Conservation (phyloP, 2,329 filamentous ascomycete species). For the Cladophialophora psammophila region DNA sequence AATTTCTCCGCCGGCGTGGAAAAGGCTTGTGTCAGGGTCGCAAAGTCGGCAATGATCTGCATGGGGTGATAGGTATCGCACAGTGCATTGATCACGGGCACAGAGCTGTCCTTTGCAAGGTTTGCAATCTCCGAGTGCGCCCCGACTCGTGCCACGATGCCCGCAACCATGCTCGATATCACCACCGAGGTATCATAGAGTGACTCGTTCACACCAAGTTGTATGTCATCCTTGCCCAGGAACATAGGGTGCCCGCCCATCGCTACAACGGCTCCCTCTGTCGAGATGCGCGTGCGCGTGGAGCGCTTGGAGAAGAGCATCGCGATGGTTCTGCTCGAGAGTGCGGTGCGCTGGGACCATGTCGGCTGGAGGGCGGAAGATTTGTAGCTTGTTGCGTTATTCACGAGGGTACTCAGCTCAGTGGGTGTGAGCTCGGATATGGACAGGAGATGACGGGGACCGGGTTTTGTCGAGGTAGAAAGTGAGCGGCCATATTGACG, state of each 20-base stretch:
- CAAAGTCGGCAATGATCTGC: slow-evolving; percentile 91
- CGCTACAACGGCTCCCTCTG: slow-evolving; percentile 85
- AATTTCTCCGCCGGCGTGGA: slow-evolving; percentile 64
- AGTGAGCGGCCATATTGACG: slow-evolving; percentile 24
- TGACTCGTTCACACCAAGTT: slow-evolving; percentile 92
- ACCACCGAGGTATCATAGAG: slow-evolving; percentile 91
- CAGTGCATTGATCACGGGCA: slow-evolving; percentile 86
- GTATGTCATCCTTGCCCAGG: slow-evolving; percentile 92
- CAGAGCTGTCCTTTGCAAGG: slow-evolving; percentile 74
- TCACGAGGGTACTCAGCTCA: slow-evolving; percentile 82
- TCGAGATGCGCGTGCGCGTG: slow-evolving; percentile 91
- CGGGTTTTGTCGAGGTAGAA: slow-evolving; percentile 56
- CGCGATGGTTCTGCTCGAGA: slow-evolving; percentile 82
- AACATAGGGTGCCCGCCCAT: slow-evolving; percentile 97
- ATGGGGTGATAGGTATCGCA: slow-evolving; percentile 93
- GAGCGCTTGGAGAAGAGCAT: slow-evolving; percentile 98
- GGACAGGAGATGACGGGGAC: slow-evolving; percentile 85
- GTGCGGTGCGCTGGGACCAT: slow-evolving; percentile 61
- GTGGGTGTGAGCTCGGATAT: slow-evolving; percentile 82
- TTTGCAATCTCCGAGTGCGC: slow-evolving; percentile 76
- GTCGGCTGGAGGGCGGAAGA: slow-evolving; percentile 74
- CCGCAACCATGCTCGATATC: slow-evolving; percentile 91
- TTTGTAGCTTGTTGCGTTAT: slow-evolving; percentile 82
- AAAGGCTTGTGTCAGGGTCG: slow-evolving; percentile 85
- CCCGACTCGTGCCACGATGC: slow-evolving; percentile 80